A percentile compares a stretch with the other conserved stretches of the same genome.
phyloP scores from a whole-genome alignment of 2,329 filamentous ascomycete species.

The Graphiopsis chlorocephala region DNA sequence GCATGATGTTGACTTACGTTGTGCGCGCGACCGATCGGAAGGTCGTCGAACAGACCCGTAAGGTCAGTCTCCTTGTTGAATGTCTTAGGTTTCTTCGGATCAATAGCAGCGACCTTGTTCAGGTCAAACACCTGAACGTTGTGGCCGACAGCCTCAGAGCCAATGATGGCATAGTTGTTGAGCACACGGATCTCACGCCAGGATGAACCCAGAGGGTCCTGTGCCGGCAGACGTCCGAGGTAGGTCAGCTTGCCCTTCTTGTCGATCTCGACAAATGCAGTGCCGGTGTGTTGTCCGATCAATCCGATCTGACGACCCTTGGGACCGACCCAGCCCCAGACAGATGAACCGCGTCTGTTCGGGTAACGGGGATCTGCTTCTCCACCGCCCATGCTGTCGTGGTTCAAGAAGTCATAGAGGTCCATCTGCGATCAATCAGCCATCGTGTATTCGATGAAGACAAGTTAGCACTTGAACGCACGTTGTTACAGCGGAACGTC shows the following conservation, averaged over 20 bases:
- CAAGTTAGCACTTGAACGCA: conserved; percentile 19
- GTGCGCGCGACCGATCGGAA: conserved; percentile 48
- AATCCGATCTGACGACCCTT: conserved; percentile 52
- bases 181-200: conserved; percentile 41
- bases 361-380: conserved; percentile 23
- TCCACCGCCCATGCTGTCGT: conserved; percentile 38
- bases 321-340: conserved; percentile 50
- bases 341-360: conserved; percentile 40
- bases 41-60: conserved; percentile 39
- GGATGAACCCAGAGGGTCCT: conserved; percentile 33
- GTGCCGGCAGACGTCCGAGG: conserved; percentile 47
- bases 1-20: conserved; percentile 43
- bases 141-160: conserved; percentile 45
- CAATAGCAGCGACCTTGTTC: conserved; percentile 33
- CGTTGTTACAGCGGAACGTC: conserved; percentile 40
- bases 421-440: conserved; percentile 29
- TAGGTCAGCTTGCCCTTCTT: conserved; percentile 46
- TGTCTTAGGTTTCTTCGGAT: conserved; percentile 38
- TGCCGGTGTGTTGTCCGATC: conserved; percentile 49
- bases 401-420: conserved; percentile 39
- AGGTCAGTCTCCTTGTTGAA: conserved; percentile 43
- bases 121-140: conserved; percentile 54
- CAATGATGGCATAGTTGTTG: conserved; percentile 42
- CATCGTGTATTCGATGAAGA: neutral
- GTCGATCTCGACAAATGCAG: conserved; percentile 50